Conservation (phyloP, 1,284 basidiomycete genomes). For the Ceratobasidium sp. region DNA sequence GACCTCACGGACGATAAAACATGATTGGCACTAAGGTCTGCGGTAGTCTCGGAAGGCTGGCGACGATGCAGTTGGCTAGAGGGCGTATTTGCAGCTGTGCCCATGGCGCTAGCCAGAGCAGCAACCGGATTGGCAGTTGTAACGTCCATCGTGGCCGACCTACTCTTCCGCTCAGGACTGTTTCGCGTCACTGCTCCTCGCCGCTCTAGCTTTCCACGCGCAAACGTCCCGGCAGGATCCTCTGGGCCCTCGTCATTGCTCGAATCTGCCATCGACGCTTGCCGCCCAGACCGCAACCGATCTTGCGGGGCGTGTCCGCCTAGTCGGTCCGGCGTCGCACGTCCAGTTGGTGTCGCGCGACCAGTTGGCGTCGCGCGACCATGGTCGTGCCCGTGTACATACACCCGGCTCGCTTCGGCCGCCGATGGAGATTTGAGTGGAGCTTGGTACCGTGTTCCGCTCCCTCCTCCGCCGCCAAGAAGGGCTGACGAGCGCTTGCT, state of each 20-base stretch:
- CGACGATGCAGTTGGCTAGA: constrained; percentile 26
- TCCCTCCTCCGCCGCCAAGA: constrained; percentile 14
- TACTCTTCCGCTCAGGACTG: constrained; percentile 34
- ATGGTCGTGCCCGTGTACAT: constrained; percentile 7
- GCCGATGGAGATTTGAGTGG: constrained; percentile 31
- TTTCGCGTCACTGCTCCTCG: constrained; percentile 22
- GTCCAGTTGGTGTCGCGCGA: constrained; percentile 26
- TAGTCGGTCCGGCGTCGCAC: constrained; percentile 7
- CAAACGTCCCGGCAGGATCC: constrained; percentile 55
- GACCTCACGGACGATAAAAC: constrained; percentile 13
- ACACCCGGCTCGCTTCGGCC: constrained; percentile 16
- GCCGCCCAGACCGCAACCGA: constrained; percentile 20
- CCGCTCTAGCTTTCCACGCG: constrained; percentile 48
- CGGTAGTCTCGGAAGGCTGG: constrained; percentile 31
- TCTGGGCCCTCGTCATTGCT: constrained; percentile 59
- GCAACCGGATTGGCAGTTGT: neutral
- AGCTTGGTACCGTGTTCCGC: constrained; percentile 24
- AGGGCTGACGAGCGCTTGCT: constrained; percentile 34
- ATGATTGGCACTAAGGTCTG: constrained; percentile 41
- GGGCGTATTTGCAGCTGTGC: constrained; percentile 8
- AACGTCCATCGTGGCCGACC: constrained; percentile 30
- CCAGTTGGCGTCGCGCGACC: constrained; percentile 17
- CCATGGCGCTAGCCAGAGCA: neutral
- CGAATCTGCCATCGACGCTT: constrained; percentile 42
- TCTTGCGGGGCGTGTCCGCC: neutral